phyloP scores from a whole-genome alignment of 257 asterid genomes.

The Fraxinus quadrangulata region DNA sequence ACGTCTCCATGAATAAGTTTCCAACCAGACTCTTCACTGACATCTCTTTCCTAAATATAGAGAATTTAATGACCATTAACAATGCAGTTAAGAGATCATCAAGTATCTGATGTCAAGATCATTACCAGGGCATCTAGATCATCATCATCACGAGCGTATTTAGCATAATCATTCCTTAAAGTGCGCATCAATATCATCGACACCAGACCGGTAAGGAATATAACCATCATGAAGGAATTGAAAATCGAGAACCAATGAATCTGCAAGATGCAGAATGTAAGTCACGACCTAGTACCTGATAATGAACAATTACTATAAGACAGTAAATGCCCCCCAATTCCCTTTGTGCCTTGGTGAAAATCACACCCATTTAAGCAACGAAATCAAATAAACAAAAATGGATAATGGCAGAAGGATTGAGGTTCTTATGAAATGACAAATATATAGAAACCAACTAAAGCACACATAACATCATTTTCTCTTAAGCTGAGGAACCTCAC shows the following conservation, averaged over 20 bases:
- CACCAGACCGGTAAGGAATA: conserved; percentile 64
- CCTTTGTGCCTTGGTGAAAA: background rate
- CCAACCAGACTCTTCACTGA: conserved; percentile 71
- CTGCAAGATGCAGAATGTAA: conserved; percentile 36
- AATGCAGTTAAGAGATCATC: background rate
- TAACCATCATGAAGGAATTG: conserved; percentile 74
- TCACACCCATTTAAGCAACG: conserved; percentile 2
- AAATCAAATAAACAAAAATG: background rate
- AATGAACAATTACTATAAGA: background rate
- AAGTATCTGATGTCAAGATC: background rate
- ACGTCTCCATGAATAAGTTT: conserved; percentile 73
- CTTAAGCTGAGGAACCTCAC: background rate
- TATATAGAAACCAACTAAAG: background rate
- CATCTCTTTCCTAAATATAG: conserved; percentile 58
- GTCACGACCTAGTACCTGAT: conserved; percentile 11
- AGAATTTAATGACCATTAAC: conserved; percentile 5
- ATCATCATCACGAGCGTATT: conserved; percentile 68
- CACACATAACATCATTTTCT: background rate
- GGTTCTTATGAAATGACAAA: background rate
- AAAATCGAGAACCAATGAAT: conserved; percentile 70
- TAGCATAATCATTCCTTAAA: conserved; percentile 64
- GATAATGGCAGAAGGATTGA: background rate
- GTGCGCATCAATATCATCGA: conserved; percentile 71
- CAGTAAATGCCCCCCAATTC: background rate
- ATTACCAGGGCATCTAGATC: conserved; percentile 63